Evolutionary conservation across 805 yeast species (phyloP).

Genomic region (Candida corydali): DNA sequence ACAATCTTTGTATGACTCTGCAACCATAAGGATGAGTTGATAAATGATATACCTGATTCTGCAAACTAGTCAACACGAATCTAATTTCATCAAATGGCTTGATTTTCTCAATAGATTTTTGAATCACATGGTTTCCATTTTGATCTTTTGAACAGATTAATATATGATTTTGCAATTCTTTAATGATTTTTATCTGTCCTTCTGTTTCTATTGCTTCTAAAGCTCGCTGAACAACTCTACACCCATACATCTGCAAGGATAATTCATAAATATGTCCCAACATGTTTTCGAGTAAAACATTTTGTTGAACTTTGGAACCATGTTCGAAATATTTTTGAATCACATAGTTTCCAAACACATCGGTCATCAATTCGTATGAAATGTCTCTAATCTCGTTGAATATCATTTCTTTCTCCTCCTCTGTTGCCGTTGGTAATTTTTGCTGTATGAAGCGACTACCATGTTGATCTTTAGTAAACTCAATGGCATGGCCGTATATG

Average conservation of each 20-base stretch:
- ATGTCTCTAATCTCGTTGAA: conserved; percentile 79
- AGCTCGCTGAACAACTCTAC: conserved; percentile 95
- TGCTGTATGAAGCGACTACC: conserved; percentile 97
- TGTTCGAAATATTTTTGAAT: conserved; percentile 90
- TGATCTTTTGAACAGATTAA: conserved; percentile 68
- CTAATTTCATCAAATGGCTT: conserved; percentile 60
- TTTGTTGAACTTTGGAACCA: conserved; percentile 68
- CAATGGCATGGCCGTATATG: conserved; percentile 81
- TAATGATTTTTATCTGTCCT: conserved; percentile 64
- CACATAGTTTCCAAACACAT: conserved; percentile 96
- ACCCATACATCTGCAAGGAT: conserved; percentile 95
- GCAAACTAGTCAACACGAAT: conserved; percentile 70
- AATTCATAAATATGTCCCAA: conserved; percentile 67
- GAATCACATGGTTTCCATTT: conserved; percentile 97
- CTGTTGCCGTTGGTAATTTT: conserved; percentile 59
- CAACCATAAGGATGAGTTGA: conserved; percentile 98
- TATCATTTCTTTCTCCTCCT: conserved; percentile 70
- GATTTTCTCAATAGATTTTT: conserved; percentile 84
- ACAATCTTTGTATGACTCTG: conserved; percentile 87
- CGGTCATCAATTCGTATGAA: conserved; percentile 80
- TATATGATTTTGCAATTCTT: conserved; percentile 71
- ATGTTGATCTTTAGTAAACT: conserved; percentile 92
- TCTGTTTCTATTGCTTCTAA: conserved; percentile 63
- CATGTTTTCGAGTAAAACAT: conserved; percentile 66
- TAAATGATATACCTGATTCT: conserved; percentile 70